Percentiles rank a stretch among this genome's conserved stretches.
Conservation (phyloP, 208 protist species). For the Herpetomonas samuelpessoai region DNA sequence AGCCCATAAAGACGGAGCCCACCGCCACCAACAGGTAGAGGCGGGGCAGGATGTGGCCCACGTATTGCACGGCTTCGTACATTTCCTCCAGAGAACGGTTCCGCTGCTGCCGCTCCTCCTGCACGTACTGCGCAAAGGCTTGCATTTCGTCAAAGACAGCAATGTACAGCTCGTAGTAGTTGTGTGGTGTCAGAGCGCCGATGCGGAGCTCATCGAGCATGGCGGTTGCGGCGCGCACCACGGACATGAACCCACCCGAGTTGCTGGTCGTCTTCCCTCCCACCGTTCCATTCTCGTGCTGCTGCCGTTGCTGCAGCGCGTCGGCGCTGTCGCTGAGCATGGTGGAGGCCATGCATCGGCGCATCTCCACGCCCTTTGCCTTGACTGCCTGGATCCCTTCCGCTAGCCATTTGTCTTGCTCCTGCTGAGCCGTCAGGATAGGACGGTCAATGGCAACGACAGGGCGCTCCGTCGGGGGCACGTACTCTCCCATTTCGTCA, state of each 20-base stretch:
- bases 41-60: constrained; percentile 97
- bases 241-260: constrained; percentile 82
- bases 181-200: constrained; percentile 92
- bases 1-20: constrained; percentile 94
- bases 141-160: constrained; percentile 92
- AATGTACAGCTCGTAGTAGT: constrained; percentile 98
- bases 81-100: constrained; percentile 79
- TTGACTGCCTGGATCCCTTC: constrained; percentile 73
- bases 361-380: constrained; percentile 73
- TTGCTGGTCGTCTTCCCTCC: constrained; percentile 17
- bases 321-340: constrained; percentile 42
- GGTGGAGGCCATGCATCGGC: constrained; percentile 41
- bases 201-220: constrained; percentile 97
- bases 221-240: constrained; percentile 79
- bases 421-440: constrained; percentile 80
- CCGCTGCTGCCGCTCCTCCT: constrained; percentile 62
- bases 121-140: constrained; percentile 85
- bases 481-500: neutral
- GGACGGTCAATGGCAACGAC: constrained; percentile 52
- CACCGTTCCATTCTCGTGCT: constrained; percentile 53
- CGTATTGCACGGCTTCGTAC: constrained; percentile 98
- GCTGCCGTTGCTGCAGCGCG: constrained; percentile 57
- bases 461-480: neutral
- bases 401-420: constrained; percentile 90
- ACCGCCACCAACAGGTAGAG: constrained; percentile 97